Percentiles rank a stretch among this genome's conserved stretches.
phyloP scores from a whole-genome alignment of 176 grass and related monocot genomes.

The Pontederia crassipes region DNA sequence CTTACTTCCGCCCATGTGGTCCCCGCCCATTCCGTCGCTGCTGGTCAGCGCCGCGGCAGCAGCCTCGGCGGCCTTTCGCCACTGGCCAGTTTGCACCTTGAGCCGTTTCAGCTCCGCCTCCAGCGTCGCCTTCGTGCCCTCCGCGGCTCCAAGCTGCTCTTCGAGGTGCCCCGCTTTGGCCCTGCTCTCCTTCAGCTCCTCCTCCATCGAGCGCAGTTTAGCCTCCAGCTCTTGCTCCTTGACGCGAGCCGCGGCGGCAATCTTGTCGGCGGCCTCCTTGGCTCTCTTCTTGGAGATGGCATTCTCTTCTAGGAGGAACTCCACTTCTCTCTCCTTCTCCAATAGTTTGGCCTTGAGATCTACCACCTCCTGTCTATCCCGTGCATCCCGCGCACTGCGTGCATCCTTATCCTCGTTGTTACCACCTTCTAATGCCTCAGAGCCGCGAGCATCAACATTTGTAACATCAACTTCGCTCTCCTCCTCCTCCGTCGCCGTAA shows the following conservation, averaged over 20 bases:
- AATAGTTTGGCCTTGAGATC: conserved; percentile 42
- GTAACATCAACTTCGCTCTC: conserved; percentile 13
- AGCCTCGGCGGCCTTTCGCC: conserved; percentile 13
- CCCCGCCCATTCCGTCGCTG: neutral
- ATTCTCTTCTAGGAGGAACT: conserved; percentile 23
- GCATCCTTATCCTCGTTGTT: neutral
- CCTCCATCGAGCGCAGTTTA: conserved; percentile 1
- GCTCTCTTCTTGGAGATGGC: conserved; percentile 34
- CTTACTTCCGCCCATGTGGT: too few relatives aligned
- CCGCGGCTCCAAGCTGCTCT: conserved; percentile 24
- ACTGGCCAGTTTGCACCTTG: conserved; percentile 9
- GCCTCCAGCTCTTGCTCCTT: conserved; percentile 19
- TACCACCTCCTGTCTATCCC: conserved; percentile 13
- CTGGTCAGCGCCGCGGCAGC: neutral
- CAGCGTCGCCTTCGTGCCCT: neutral
- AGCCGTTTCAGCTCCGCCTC: conserved; percentile 12
- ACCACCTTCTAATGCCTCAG: neutral
- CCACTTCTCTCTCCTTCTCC: conserved; percentile 40
- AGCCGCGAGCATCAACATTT: conserved; percentile 19
- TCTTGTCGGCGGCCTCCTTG: neutral
- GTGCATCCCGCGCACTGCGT: neutral
- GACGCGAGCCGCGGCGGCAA: neutral
- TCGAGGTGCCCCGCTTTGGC: conserved; percentile 25
- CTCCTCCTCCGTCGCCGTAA: conserved; percentile 1
- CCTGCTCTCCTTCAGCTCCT: conserved; percentile 20